Percentiles rank a stretch among this genome's conserved stretches.
These are phyloP conservation scores for Septoria linicola DNA, from an alignment of 2,329 filamentous ascomycete species.

Conservation along the genomic window DNA sequence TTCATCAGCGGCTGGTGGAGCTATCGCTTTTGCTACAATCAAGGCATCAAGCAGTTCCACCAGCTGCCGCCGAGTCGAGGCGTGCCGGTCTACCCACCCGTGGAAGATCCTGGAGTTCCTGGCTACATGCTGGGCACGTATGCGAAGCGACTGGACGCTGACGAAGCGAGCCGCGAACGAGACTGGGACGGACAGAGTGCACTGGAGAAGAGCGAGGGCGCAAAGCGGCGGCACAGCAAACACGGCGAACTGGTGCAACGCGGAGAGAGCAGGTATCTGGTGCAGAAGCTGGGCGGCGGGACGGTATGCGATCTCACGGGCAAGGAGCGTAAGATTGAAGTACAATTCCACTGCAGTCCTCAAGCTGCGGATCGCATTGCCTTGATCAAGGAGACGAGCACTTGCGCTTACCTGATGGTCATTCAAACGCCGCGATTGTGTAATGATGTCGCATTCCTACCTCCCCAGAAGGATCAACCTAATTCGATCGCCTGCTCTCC, in stretches of 20 bases:
- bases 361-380: slow-evolving; percentile 74
- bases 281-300: slow-evolving; percentile 75
- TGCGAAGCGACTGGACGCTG: slow-evolving; percentile 29
- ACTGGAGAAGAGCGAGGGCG: slow-evolving; percentile 33
- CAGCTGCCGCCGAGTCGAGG: slow-evolving; percentile 70
- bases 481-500: slow-evolving; percentile 75
- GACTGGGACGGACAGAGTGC: slow-evolving; percentile 32
- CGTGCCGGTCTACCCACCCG: slow-evolving; percentile 66
- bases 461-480: slow-evolving; percentile 72
- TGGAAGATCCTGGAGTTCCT: slow-evolving; percentile 71
- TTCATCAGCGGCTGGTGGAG: slow-evolving; percentile 90
- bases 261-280: slow-evolving; percentile 80
- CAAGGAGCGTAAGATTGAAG: slow-evolving; percentile 76
- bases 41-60: slow-evolving; percentile 86
- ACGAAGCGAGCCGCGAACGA: slow-evolving; percentile 31
- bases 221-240: slow-evolving; percentile 40
- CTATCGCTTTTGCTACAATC: slow-evolving; percentile 90
- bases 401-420: slow-evolving; percentile 90
- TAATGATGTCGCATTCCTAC: slow-evolving; percentile 80
- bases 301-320: slow-evolving; percentile 85
- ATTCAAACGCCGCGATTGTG: slow-evolving; percentile 87
- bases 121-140: slow-evolving; percentile 75
- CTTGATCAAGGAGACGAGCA: slow-evolving; percentile 90
- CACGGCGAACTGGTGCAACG: slow-evolving; percentile 64
- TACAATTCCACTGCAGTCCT: slow-evolving; percentile 78